Evolutionary conservation across 768 basidiomycete species (phyloP), one percentile per base, ranked within the genome.

Genomic region (Calvatia gigantea): DNA sequence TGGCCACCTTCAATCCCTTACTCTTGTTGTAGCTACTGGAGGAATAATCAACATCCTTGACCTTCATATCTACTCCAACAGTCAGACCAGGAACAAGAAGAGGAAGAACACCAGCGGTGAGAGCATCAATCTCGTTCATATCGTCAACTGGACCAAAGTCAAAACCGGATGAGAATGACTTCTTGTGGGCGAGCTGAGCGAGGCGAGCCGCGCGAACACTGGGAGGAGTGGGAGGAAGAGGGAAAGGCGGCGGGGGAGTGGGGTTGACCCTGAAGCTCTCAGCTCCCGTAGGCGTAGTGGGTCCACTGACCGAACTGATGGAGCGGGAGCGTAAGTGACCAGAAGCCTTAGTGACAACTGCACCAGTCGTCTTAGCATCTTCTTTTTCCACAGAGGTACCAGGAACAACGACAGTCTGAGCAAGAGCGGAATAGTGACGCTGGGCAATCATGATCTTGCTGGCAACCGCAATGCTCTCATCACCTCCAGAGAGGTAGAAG

Each of bases 181-280:
- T 84, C 69, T 80, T 78, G 69, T 87, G 85, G 2, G 73, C 68
- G 25, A 82, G 73, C 63, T 76, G 69, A 37, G 78, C 81, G n/a
- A 76, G 76, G 48, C 78, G 80, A 44, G 79, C 83, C 27, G 76
- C 77, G 61, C 79, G 75, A 45, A 87, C 79, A 55, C 76, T 85
- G 0, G 85, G 85, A 28, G 87, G 87, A n/a, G 86, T 90, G 2
- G 87, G 87, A 9, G 87, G 87, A 31, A 89, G 77, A 8, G 87
- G 87, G 60, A 82, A 79, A 1, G 83, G 74, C 3, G 87, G 87
- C 28, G 87, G 87, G 8, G 83, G 82, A 33, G 54, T 56, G 28
- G 54, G 54, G 62, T 73, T 82, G 58, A 73, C 69, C 58, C 65
- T 72, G 62, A 73, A 70, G 27, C 62, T 67, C 45, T 65, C 66